A percentile compares a stretch with the other conserved stretches of the same genome.
Conservation (phyloP, 495 filamentous ascomycete species). For the Pyrenula aspistea region DNA sequence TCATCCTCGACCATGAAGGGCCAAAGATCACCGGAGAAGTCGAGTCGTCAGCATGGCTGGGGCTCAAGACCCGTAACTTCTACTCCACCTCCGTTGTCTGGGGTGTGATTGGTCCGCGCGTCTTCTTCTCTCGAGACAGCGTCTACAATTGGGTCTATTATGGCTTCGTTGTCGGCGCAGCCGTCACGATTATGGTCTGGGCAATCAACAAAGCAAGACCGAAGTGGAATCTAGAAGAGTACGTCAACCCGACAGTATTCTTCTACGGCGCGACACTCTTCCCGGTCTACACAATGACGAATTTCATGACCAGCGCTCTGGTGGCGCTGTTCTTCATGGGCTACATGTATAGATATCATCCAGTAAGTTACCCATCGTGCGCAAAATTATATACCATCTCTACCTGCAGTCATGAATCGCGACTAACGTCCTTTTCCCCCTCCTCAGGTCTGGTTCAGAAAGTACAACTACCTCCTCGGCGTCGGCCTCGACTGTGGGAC, state of each 20-base stretch:
- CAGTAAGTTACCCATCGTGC: conserved; percentile 6
- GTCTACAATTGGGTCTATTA: conserved; percentile 32
- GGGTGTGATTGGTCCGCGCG: conserved; percentile 38
- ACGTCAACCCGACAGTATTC: conserved; percentile 6
- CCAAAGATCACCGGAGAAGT: conserved; percentile 9
- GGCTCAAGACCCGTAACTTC: conserved; percentile 7
- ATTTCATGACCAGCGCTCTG: conserved; percentile 5
- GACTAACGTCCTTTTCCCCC: too few species aligned
- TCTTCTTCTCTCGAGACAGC: conserved; percentile 37
- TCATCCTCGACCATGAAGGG: conserved; percentile 18
- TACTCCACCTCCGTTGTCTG: conserved; percentile 15
- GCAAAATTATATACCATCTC: too few species aligned
- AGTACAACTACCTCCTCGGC: background rate
- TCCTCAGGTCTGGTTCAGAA: background rate
- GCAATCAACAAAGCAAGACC: conserved; percentile 30
- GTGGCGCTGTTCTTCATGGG: conserved; percentile 10
- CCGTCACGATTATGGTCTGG: conserved; percentile 34
- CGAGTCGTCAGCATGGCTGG: background rate
- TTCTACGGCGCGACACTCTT: conserved; percentile 7
- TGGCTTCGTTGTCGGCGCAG: conserved; percentile 38
- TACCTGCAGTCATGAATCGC: too few species aligned
- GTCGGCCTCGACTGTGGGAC: background rate
- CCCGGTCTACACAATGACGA: conserved; percentile 9
- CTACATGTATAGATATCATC: conserved; percentile 6
- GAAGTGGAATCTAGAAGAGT: conserved; percentile 10